Evolutionary conservation across 129 eudicot genomes (phyloP).

Genomic region (Flaveria bidentis): DNA sequence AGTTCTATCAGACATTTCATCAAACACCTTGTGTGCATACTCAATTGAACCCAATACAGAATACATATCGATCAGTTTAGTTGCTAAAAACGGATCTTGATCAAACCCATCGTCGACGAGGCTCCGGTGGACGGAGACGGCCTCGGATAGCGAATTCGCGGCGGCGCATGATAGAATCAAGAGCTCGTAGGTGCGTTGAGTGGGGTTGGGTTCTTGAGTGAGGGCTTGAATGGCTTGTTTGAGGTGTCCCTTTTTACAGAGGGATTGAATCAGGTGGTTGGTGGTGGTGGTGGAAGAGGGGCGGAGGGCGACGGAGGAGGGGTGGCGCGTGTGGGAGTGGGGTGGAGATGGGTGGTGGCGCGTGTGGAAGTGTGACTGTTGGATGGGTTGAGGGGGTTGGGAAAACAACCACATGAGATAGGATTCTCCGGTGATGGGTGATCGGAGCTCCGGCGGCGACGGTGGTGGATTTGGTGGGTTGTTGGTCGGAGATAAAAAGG

Average conservation of each 20-base stretch:
- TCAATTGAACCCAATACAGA: conserved; percentile 52
- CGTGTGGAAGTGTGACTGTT: conserved; percentile 37
- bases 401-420: conserved; percentile 56
- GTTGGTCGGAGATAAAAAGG: not conserved
- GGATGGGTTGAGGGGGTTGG: conserved; percentile 53
- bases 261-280: conserved; percentile 70
- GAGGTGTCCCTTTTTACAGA: conserved; percentile 65
- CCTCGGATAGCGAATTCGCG: conserved; percentile 53
- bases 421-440: conserved; percentile 26
- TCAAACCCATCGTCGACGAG: conserved; percentile 63
- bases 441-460: conserved; percentile 2
- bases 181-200: conserved; percentile 87
- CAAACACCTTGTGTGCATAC: conserved; percentile 87
- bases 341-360: conserved; percentile 30
- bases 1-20: conserved; percentile 54
- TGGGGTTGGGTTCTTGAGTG: conserved; percentile 61
- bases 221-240: conserved; percentile 68
- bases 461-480: conserved; percentile 11
- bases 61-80: conserved; percentile 79
- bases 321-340: conserved; percentile 39
- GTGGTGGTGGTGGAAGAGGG: conserved; percentile 42
- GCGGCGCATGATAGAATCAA: conserved; percentile 61
- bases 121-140: conserved; percentile 47
- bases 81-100: conserved; percentile 75
- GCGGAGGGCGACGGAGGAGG: conserved; percentile 43